Base-by-base conservation (phyloP, 1,284 basidiomycete species). In the Sanghuangporus sanghuang region DNA sequence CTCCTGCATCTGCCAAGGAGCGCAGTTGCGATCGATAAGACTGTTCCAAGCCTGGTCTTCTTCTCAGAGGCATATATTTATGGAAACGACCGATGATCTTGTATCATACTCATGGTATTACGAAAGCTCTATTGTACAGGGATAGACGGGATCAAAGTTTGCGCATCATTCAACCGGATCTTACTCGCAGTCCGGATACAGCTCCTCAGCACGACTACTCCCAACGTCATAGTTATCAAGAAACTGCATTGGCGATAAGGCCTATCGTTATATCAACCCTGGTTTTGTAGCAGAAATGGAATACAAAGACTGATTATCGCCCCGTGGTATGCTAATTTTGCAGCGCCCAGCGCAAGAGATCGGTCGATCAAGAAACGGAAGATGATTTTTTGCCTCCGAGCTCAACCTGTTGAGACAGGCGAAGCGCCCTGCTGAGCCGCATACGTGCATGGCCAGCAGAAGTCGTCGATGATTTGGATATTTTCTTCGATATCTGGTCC, bases 391-490 rank as follows among this genome's bases (percentile, higher is more conserved):
- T 49, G 48, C 48, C 14, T 49, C 48, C 14, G 21, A 21, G 18
- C 21, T 49, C 48, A 49, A 21, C 48, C 9, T 9, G 48, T 49
- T 21, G 48, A n/a, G 9, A 49, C 9, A 49, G 48, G 48, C 14
- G 56, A 32, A n/a, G 48, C 42, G 40, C n/a, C n/a, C 55, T 64
- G 63, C 39, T 52, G 40, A 23, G 57, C 58, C 12, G 63, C 63
- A 39, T 56, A 61, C 18, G 50, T 64, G 54, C 63, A 64, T 48
- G 63, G 63, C 63, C 63, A 81, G 68, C 84, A 86, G 65, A 72
- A 84, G 40, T 86, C 84, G 67, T 85, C 78, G 64, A 85, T 81
- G 48, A 73, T 74, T 72, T 86, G 84, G 59, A 85, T 71, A 66
- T 84, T 81, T 63, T 76, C 74, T 68, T 86, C 80, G 61, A 86